Percentiles rank a stretch among this genome's conserved stretches.
Conservation (phyloP, 352 stramenopile species). For the Phytophthora pistaciae region DNA sequence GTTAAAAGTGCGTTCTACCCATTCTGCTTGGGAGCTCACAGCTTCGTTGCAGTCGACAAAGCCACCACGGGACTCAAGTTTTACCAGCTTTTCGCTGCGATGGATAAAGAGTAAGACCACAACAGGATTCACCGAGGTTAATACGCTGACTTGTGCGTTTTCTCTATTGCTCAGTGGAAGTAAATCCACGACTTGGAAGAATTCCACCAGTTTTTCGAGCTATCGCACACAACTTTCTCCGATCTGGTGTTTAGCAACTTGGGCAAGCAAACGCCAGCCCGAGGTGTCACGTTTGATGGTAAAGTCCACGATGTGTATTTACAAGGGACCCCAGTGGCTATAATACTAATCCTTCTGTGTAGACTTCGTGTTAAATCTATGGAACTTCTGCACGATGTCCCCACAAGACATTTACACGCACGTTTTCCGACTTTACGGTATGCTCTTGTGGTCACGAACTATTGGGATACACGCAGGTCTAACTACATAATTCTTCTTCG, state of each 20-base stretch:
- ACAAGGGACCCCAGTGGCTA: background rate
- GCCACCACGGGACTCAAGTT: slow-evolving; percentile 45
- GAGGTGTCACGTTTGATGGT: slow-evolving; percentile 58
- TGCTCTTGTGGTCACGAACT: background rate
- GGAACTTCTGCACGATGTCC: slow-evolving; percentile 72
- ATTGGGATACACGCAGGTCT: background rate
- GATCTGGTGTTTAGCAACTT: slow-evolving; percentile 67
- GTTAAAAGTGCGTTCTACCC: background rate
- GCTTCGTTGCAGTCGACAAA: slow-evolving; percentile 44
- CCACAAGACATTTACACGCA: slow-evolving; percentile 42
- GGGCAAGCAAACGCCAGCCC: slow-evolving; percentile 47
- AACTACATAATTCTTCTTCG: background rate
- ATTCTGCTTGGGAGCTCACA: background rate
- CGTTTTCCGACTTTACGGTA: slow-evolving; percentile 63
- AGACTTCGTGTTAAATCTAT: slow-evolving; percentile 70
- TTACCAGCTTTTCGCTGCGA: slow-evolving; percentile 55
- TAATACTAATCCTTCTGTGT: background rate
- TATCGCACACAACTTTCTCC: slow-evolving; percentile 52
- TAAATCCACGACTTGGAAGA: slow-evolving; percentile 64
- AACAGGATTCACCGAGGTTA: background rate
- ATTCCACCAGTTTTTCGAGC: slow-evolving; percentile 50
- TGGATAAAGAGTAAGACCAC: slow-evolving; percentile 53
- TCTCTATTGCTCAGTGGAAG: slow-evolving; percentile 37
- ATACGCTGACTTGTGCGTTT: background rate
- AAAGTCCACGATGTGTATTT: background rate